phyloP scores from a whole-genome alignment of 768 basidiomycete genomes.

The Leccinum arenicola region DNA sequence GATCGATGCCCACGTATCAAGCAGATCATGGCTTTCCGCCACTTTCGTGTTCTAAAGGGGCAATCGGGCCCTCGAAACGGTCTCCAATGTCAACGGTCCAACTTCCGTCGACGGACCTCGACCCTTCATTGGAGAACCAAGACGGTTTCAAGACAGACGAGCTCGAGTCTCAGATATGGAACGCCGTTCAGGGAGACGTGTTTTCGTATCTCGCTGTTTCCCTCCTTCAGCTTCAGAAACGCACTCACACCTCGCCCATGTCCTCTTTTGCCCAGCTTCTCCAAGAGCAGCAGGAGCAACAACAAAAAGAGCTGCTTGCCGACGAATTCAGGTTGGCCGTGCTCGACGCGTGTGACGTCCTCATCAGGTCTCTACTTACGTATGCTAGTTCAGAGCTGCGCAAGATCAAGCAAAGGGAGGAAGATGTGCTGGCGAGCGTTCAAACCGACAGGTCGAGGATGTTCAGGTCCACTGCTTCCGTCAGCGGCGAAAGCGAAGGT shows the following conservation, averaged over 20 bases:
- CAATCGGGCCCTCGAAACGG: no score
- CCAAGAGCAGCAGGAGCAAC: no score
- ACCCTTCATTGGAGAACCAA: constrained; percentile 59
- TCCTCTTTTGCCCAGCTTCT: constrained; percentile 25
- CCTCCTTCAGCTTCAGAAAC: constrained; percentile 49
- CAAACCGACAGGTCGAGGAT: no score
- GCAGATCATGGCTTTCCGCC: no score
- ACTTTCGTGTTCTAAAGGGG: no score
- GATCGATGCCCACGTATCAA: no score
- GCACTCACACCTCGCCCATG: constrained; percentile 28
- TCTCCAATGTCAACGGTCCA: no score
- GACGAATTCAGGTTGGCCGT: constrained; percentile 52
- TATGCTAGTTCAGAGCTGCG: no score
- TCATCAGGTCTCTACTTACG: constrained; percentile 22
- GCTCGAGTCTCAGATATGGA: constrained; percentile 78
- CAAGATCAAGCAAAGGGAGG: no score
- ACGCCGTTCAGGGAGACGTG: constrained; percentile 78
- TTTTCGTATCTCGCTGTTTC: constrained; percentile 67
- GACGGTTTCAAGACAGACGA: constrained; percentile 73
- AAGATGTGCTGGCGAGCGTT: no score
- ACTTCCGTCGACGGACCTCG: constrained; percentile 14
- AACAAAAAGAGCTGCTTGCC: constrained; percentile 2
- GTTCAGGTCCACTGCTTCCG: no score
- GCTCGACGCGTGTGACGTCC: constrained; percentile 63
- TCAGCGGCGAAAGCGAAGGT: no score